Conservation (phyloP, 2,329 filamentous ascomycete species). For the Penicillium brasilianum region DNA sequence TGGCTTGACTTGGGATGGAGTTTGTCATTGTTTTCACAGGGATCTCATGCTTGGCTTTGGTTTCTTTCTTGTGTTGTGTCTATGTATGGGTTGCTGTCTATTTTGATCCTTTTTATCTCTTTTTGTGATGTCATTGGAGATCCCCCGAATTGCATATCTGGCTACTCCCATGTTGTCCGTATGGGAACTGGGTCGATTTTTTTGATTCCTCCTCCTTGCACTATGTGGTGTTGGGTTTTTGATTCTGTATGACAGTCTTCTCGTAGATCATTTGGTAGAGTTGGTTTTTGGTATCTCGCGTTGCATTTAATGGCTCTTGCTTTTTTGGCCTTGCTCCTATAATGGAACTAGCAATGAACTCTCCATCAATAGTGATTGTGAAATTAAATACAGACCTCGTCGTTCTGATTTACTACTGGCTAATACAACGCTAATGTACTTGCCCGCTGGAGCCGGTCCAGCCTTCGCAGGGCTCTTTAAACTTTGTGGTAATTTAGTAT, state of each 20-base stretch:
- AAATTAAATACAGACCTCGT: no score
- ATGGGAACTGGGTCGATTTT: background rate
- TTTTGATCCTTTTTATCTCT: background rate
- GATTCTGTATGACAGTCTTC: background rate
- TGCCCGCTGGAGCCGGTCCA: no score
- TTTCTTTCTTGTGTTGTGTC: slow-evolving; percentile 1
- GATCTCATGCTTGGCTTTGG: slow-evolving; percentile 4
- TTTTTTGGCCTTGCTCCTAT: no score
- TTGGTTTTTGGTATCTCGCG: background rate
- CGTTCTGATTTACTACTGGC: no score
- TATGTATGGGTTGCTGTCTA: background rate
- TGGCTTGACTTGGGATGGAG: slow-evolving; percentile 27
- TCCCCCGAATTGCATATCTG: slow-evolving; percentile 10
- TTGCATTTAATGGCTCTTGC: no score
- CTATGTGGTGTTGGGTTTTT: background rate
- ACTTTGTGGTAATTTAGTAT: no score
- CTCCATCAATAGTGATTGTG: no score
- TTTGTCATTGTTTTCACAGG: slow-evolving; percentile 13
- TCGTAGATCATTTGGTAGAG: background rate
- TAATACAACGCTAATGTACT: no score
- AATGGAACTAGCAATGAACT: no score
- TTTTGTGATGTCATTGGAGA: background rate
- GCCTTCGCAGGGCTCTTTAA: no score
- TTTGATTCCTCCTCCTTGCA: background rate
- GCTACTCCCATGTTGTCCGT: background rate